Conservation (phyloP, 495 filamentous ascomycete genomes). For the Lepraria neglecta region DNA sequence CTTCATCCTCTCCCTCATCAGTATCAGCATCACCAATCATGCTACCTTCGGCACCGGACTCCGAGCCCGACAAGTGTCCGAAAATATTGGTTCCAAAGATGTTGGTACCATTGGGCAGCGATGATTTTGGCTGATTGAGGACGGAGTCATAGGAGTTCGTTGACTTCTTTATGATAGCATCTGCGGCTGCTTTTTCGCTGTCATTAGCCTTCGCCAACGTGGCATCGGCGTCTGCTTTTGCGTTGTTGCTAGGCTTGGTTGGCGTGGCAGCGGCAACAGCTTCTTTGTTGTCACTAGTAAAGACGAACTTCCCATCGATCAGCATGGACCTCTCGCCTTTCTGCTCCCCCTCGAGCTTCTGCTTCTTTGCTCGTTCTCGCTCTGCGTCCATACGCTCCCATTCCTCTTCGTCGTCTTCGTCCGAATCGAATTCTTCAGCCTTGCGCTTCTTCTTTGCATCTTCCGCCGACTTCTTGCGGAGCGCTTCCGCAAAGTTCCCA, state of each 20-base stretch:
- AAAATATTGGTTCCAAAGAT: slow-evolving; percentile 45
- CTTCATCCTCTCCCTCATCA: slow-evolving; percentile 36
- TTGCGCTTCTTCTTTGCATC: slow-evolving; percentile 48
- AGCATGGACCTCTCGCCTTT: neutral
- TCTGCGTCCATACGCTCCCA: slow-evolving; percentile 29
- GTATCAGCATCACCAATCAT: slow-evolving; percentile 33
- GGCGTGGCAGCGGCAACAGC: neutral
- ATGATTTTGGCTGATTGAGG: slow-evolving; percentile 21
- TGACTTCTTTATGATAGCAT: slow-evolving; percentile 23
- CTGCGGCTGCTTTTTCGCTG: slow-evolving; percentile 22
- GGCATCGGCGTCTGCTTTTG: slow-evolving; percentile 17
- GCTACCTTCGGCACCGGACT: slow-evolving; percentile 41
- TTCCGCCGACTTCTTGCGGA: slow-evolving; percentile 28
- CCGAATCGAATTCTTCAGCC: slow-evolving; percentile 52
- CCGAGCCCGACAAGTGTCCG: slow-evolving; percentile 49
- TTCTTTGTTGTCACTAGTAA: slow-evolving; percentile 24
- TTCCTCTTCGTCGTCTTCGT: slow-evolving; percentile 46
- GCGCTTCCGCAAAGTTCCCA: slow-evolving; percentile 31
- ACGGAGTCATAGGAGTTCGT: slow-evolving; percentile 28
- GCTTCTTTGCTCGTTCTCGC: slow-evolving; percentile 35
- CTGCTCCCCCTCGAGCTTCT: slow-evolving; percentile 25
- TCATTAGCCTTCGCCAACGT: slow-evolving; percentile 20
- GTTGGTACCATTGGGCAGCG: slow-evolving; percentile 35
- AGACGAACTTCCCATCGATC: slow-evolving; percentile 18
- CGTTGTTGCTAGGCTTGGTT: slow-evolving; percentile 28